Evolutionary conservation across 225 moss, liverwort and hornwort species (phyloP).

Genomic region (Asterella californica): DNA sequence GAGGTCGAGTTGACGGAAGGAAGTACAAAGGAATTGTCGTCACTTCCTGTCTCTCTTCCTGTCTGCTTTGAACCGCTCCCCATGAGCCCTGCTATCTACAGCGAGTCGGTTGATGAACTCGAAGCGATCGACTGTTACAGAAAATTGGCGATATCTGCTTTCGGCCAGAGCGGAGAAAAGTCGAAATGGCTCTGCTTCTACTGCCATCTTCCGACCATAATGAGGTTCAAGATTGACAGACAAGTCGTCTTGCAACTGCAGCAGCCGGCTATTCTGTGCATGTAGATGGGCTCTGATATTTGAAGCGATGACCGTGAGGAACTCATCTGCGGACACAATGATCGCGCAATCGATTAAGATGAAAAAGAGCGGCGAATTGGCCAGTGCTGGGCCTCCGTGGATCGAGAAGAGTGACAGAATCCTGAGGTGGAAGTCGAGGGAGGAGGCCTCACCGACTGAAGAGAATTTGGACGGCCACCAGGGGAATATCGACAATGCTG

Average conservation of each 20-base stretch:
- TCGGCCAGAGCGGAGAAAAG: background rate
- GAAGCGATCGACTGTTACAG: background rate
- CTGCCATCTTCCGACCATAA: background rate
- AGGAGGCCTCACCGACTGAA: background rate
- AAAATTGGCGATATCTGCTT: background rate
- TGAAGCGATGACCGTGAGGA: background rate
- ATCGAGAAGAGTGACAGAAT: background rate
- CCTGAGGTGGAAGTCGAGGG: conserved; percentile 19
- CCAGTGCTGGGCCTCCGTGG: background rate
- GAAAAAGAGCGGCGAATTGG: background rate
- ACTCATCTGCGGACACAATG: background rate
- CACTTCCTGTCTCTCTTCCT: background rate
- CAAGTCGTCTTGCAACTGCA: background rate
- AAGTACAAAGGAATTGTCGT: background rate
- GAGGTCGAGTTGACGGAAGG: no score
- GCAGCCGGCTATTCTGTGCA: background rate
- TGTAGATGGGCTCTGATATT: background rate
- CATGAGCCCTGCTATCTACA: background rate
- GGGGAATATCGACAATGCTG: background rate
- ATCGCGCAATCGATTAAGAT: background rate
- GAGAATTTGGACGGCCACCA: background rate
- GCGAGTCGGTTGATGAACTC: background rate
- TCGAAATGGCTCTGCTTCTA: background rate
- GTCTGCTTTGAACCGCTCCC: background rate
- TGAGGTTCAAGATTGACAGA: background rate